Conservation (phyloP, 2,329 filamentous ascomycete species). For the Pseudogymnoascus sp. region DNA sequence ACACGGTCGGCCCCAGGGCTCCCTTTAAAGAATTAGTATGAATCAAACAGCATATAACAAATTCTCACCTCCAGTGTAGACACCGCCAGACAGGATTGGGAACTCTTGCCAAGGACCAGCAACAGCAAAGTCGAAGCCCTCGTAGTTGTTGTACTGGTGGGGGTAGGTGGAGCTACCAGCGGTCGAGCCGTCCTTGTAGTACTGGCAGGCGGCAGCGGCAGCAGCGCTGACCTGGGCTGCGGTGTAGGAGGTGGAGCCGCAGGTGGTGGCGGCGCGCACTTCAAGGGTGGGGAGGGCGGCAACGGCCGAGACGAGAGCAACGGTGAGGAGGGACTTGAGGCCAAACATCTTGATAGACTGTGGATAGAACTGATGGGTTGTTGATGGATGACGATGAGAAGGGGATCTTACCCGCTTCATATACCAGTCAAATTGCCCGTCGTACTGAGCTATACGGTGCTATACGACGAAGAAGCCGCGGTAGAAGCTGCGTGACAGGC, state of each 20-base stretch:
- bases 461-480: background rate
- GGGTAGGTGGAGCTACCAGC: slow-evolving; percentile 40
- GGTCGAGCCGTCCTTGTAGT: slow-evolving; percentile 35
- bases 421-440: background rate
- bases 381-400: background rate
- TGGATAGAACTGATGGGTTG: background rate
- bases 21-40: slow-evolving; percentile 29
- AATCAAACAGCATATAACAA: slow-evolving; percentile 6
- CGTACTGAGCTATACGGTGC: background rate
- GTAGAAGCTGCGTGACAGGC: background rate
- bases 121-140: slow-evolving; percentile 53
- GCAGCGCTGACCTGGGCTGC: slow-evolving; percentile 41
- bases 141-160: slow-evolving; percentile 53
- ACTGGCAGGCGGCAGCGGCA: slow-evolving; percentile 41
- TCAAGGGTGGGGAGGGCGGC: slow-evolving; percentile 21
- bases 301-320: slow-evolving; percentile 10
- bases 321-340: slow-evolving; percentile 7
- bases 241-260: slow-evolving; percentile 46
- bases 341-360: background rate
- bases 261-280: slow-evolving; percentile 41
- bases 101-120: slow-evolving; percentile 56
- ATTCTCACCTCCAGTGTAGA: slow-evolving; percentile 47
- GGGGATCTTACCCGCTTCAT: background rate
- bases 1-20: slow-evolving; percentile 61
- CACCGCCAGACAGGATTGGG: slow-evolving; percentile 43